Evolutionary conservation across 2,329 filamentous ascomycete species (phyloP).

Genomic region (Beauveria sp.): DNA sequence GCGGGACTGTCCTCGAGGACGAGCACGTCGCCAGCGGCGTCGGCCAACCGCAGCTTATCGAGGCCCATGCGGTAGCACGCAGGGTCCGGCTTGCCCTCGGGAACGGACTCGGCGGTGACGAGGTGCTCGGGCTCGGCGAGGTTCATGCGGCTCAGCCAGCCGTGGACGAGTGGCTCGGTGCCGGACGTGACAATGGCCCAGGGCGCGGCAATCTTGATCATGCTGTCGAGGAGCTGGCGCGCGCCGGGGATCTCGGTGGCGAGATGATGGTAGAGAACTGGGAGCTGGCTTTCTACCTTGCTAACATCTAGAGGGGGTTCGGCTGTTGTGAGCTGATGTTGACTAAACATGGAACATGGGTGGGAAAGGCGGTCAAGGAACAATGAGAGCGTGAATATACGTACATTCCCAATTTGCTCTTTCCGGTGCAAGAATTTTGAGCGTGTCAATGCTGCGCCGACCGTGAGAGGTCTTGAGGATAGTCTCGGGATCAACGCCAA

Average conservation of each 20-base stretch:
- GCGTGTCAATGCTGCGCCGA: slow-evolving; percentile 76
- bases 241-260: slow-evolving; percentile 83
- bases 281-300: slow-evolving; percentile 70
- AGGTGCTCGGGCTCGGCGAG: slow-evolving; percentile 60
- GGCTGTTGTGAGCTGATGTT: not conserved
- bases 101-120: slow-evolving; percentile 69
- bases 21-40: slow-evolving; percentile 46
- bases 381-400: slow-evolving; percentile 27
- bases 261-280: slow-evolving; percentile 66
- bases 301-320: slow-evolving; percentile 56
- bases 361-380: not conserved
- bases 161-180: slow-evolving; percentile 57
- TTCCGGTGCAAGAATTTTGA: slow-evolving; percentile 70
- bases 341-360: not conserved
- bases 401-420: slow-evolving; percentile 91
- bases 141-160: slow-evolving; percentile 62
- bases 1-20: slow-evolving; percentile 88
- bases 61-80: slow-evolving; percentile 64
- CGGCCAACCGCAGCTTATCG: slow-evolving; percentile 48
- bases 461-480: slow-evolving; percentile 92
- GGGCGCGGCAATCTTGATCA: slow-evolving; percentile 52
- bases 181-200: slow-evolving; percentile 88
- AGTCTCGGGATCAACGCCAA: slow-evolving; percentile 73
- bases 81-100: slow-evolving; percentile 70
- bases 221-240: slow-evolving; percentile 56